phyloP scores from a whole-genome alignment of 768 basidiomycete species.

The Mycena indigotica region DNA sequence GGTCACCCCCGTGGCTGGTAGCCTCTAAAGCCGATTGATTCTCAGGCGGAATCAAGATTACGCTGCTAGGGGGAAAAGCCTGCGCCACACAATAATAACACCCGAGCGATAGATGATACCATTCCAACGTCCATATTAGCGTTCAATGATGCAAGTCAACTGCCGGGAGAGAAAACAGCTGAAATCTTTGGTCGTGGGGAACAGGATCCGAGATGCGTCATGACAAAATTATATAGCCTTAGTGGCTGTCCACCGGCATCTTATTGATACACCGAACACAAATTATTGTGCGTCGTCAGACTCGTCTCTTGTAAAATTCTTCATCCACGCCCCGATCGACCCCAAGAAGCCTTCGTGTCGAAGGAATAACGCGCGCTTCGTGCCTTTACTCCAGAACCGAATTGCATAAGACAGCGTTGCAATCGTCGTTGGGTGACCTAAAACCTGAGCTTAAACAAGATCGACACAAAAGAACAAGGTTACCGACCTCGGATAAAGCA shows the following conservation, averaged over 20 bases:
- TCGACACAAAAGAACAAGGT: constrained; percentile 8
- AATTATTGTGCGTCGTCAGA: neutral
- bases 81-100: constrained; percentile 52
- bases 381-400: constrained; percentile 98
- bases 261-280: neutral
- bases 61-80: constrained; percentile 12
- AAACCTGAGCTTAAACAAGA: constrained; percentile 22
- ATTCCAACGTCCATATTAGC: too few relatives aligned
- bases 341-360: constrained; percentile 95
- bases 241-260: constrained; percentile 1
- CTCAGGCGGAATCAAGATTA: constrained; percentile 7
- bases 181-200: neutral
- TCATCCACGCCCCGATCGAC: neutral
- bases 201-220: neutral
- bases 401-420: constrained; percentile 98
- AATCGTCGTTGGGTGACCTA: constrained; percentile 96
- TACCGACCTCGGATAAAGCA: constrained; percentile 93
- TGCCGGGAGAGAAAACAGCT: neutral
- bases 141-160: neutral
- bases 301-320: neutral
- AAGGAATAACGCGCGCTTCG: constrained; percentile 93
- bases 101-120: too few relatives aligned
- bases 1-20: too few relatives aligned
- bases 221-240: neutral
- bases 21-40: neutral